These are phyloP conservation scores for Penicillium samsonianum DNA, from an alignment of 495 filamentous ascomycete species.

Conservation along the genomic window DNA sequence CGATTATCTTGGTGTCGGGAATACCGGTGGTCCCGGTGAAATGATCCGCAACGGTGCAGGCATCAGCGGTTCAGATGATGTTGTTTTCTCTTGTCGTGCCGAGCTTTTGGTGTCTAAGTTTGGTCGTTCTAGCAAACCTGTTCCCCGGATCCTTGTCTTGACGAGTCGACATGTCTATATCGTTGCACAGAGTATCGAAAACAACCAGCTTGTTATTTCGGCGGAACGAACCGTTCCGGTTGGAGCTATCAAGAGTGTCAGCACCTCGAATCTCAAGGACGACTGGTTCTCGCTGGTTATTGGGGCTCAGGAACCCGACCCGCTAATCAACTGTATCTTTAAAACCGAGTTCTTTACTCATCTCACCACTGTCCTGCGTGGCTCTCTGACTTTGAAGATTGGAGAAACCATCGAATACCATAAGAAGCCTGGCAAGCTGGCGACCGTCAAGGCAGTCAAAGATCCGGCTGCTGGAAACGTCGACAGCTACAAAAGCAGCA, in stretches of 20 bases:
- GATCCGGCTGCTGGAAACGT: slow-evolving; percentile 69
- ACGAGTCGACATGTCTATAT: slow-evolving; percentile 86
- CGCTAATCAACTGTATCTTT: slow-evolving; percentile 85
- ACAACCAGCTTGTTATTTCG: slow-evolving; percentile 76
- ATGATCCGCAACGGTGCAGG: slow-evolving; percentile 73
- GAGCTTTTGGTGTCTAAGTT: slow-evolving; percentile 91
- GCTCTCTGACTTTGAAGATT: slow-evolving; percentile 79
- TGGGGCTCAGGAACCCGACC: slow-evolving; percentile 89
- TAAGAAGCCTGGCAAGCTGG: slow-evolving; percentile 95
- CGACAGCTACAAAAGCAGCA: slow-evolving; percentile 91
- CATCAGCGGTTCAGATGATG: slow-evolving; percentile 65
- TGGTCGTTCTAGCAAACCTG: slow-evolving; percentile 90
- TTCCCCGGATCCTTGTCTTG: slow-evolving; percentile 81
- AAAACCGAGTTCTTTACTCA: slow-evolving; percentile 98
- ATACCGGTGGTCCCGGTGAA: slow-evolving; percentile 76
- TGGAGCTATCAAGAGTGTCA: slow-evolving; percentile 82
- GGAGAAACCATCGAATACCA: slow-evolving; percentile 85
- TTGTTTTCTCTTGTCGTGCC: slow-evolving; percentile 85
- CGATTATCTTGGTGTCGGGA: slow-evolving; percentile 89
- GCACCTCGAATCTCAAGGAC: slow-evolving; percentile 76
- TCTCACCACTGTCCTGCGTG: slow-evolving; percentile 71
- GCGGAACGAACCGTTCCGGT: slow-evolving; percentile 80
- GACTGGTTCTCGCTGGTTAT: slow-evolving; percentile 96
- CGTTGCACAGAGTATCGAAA: slow-evolving; percentile 78
- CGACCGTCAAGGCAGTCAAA: slow-evolving; percentile 83